Evolutionary conservation across 106 monocot genomes (phyloP), one percentile per base, ranked within the genome.

Genomic region (Dendrobium huoshanense): DNA sequence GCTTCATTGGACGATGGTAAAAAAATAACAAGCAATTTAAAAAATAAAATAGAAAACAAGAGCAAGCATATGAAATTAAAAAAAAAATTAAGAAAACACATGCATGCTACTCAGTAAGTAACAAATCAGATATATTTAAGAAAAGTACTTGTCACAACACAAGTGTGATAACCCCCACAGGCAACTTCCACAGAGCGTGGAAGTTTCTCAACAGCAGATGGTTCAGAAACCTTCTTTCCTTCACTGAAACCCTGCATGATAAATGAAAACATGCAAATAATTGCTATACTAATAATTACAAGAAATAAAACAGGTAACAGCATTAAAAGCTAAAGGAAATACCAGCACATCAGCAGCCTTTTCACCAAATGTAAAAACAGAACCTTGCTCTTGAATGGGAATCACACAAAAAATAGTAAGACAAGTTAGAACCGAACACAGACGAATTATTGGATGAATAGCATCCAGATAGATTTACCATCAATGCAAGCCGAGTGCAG

Each of bases 141-240:
- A 58, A 49, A 11, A 76, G 27, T 92, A 99, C 98, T 67, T 92
- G 95, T 93, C 73, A 99, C 55, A 78, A 85, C 86, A 75, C 95
- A 95, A 55, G 98, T 99, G 83, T 99, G 98, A 80, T 99, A 99
- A 81, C 98, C 98, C 43, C 98, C 98, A 88, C 98, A 99, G 75
- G 98, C 90, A 82, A 99, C 91, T 84, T 88, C 87, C 79, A 84
- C 84, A 13, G 89, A 93, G 82, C 78, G 88, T 80, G 98, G 89
- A 78, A 99, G 81, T 31, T 95, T 91, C 25, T 77, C 24, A 76
- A 95, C 65, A 80, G 80, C 40, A 51, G 79, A 84, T 73, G 92
- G 97, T 64, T 55, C 75, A 68, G 87, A 88, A 47, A 83, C 84
- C 84, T 85, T 85, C 78, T 87, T 91, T 80, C 81, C 41, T 80